A percentile compares a stretch with the other conserved stretches of the same genome.
These are phyloP conservation scores for apple (Malus domestica) DNA, from an alignment of 306 rosid genomes.

Conservation along the genomic window DNA sequence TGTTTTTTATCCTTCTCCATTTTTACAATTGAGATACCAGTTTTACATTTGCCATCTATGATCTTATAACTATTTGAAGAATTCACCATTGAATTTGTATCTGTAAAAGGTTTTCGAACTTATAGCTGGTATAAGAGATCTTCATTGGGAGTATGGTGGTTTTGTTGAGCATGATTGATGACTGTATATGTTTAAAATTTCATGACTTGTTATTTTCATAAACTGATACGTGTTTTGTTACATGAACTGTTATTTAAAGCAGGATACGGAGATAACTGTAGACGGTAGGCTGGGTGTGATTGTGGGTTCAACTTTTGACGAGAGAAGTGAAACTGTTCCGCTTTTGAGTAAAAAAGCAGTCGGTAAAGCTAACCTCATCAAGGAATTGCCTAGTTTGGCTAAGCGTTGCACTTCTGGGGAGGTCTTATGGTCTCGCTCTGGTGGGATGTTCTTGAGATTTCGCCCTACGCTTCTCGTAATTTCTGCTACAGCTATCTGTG, in stretches of 20 bases:
- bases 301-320: constrained; percentile 20
- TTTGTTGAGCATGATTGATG: background rate
- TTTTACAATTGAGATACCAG: background rate
- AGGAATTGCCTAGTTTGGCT: constrained; percentile 30
- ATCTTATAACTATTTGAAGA: background rate
- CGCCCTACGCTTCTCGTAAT: constrained; percentile 52
- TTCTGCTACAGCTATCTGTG: constrained; percentile 54
- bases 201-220: background rate
- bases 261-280: constrained; percentile 41
- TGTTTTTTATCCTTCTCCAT: background rate
- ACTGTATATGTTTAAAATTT: background rate
- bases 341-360: constrained; percentile 41
- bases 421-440: constrained; percentile 32
- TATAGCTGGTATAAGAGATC: background rate
- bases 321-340: constrained; percentile 41
- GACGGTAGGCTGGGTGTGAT: constrained; percentile 26
- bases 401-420: constrained; percentile 21
- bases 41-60: background rate
- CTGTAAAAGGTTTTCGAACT: background rate
- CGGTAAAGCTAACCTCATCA: constrained; percentile 25
- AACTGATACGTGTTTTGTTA: background rate
- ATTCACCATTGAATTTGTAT: background rate
- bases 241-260: constrained; percentile 15
- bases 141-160: background rate
- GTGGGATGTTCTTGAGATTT: constrained; percentile 30